Evolutionary conservation across 352 stramenopile genomes (phyloP), one percentile per base, ranked within the genome.

Genomic region (Phytopythium sindhum): DNA sequence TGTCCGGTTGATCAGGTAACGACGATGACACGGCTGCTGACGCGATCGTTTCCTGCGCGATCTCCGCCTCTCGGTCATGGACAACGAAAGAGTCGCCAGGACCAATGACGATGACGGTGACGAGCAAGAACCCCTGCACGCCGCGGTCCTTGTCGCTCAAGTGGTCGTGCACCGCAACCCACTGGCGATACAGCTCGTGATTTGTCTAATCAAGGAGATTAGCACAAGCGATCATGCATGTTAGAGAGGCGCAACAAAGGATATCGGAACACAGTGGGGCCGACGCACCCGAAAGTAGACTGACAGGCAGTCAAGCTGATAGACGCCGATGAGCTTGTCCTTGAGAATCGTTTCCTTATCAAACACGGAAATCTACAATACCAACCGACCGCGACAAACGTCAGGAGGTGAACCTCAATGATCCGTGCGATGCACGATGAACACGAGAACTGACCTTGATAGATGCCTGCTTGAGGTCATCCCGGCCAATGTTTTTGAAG

Each of bases 161-260:
- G 45, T 97, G 86, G 52, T 98, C 90, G 64, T 97, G 84, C 5
- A 98, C 69, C n/a, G 84, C 87, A 24, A 98, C 84, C 91, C 91
- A 98, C 61, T 96, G 80, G 2, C 89, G 81, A 63, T 97, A 94
- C 0, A 97, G 53, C 61, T 97, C 90, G 61, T 97, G 91, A 35
- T 95, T 62, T 14, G 81, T 74, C 81, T 92, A 60, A 11, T 24
- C 19, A 26, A 19, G 52, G 7, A 1, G 23, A 24, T 15, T 23
- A 44, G n/a, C 19, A 54, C 31, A 58, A 60, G 15, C 14, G 2
- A 11, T 4, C 19, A 1, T 39, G 45, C n/a, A 28, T n/a, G 41
- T 68, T 19, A 53, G 21, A 21, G 19, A 1, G 33, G 28, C 17
- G 15, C 1, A 47, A 14, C 41, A 47, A 35, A 21, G 6, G 21